Percentiles rank a stretch among this genome's conserved stretches.
These are phyloP conservation scores for Arthromyces matolae DNA, from an alignment of 768 basidiomycete species.

Conservation along the genomic window DNA sequence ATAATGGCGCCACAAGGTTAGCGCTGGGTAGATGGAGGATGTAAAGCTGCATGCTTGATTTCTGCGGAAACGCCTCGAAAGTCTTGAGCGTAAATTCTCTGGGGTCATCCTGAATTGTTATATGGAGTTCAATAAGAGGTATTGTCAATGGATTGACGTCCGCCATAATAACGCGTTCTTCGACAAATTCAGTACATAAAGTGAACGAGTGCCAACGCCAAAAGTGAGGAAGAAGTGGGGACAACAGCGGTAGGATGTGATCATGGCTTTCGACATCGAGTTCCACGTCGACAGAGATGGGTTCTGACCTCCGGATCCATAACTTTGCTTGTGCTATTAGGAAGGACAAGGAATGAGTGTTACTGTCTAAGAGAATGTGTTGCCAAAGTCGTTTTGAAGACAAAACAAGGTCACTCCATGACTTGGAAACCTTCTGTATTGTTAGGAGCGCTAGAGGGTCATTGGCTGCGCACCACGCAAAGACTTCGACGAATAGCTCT, in stretches of 20 bases:
- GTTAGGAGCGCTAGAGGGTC: constrained; percentile 46
- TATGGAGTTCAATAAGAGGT: constrained; percentile 32
- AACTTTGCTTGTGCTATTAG: constrained; percentile 46
- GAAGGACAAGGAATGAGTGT: constrained; percentile 27
- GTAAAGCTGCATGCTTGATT: constrained; percentile 43
- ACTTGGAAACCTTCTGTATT: constrained; percentile 50
- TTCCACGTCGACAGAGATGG: constrained; percentile 53
- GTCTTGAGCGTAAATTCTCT: constrained; percentile 26
- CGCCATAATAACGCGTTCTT: constrained; percentile 24
- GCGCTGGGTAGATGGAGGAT: constrained; percentile 48
- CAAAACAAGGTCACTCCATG: constrained; percentile 55
- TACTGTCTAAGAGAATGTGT: constrained; percentile 48
- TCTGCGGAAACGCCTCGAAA: constrained; percentile 28
- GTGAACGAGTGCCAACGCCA: constrained; percentile 55
- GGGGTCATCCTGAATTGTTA: constrained; percentile 34
- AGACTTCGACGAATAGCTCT: constrained; percentile 64
- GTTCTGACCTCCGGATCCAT: constrained; percentile 52
- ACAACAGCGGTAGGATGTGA: constrained; percentile 57
- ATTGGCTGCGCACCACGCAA: constrained; percentile 39
- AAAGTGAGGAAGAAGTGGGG: constrained; percentile 54
- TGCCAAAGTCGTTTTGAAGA: constrained; percentile 62
- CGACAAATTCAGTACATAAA: constrained; percentile 40
- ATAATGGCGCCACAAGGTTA: constrained; percentile 41
- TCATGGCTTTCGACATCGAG: constrained; percentile 46
- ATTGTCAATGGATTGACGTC: constrained; percentile 23